Base-by-base conservation (phyloP, 2,329 filamentous ascomycete genomes). In the Alternaria brassicicola region DNA sequence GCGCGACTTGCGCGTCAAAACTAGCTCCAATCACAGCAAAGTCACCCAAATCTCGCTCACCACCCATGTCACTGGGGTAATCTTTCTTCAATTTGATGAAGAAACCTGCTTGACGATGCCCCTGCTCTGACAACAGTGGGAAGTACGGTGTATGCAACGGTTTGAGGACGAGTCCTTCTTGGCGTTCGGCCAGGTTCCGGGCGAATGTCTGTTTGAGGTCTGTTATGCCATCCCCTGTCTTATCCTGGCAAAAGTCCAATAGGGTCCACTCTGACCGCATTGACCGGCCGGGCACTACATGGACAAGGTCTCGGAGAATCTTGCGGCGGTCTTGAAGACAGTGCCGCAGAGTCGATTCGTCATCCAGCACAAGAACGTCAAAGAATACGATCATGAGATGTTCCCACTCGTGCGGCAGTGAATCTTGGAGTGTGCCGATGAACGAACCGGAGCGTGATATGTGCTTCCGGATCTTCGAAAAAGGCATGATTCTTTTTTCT, bases 61-160 rank as follows among this genome's bases (percentile, higher is more conserved):
- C 93, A 1, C 92, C 92, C 71, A 94, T 86, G 3, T 87, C 87
- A 25, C 84, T 82, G 35, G 96, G 85, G 68, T 96, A 96, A 69
- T 95, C 91, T 75, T 96, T 97, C 76, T 97, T 97, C 39, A 97
- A 77, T 77, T 97, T 97, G 69, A 97, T 91, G 72, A 87, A 89
- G 55, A 79, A 81, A 62, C 66, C 78, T 65, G 68, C 56, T 49
- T 39, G 67, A 66, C 43, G 64, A 67, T 71, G 56, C 45, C 66
- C 55, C 68, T 68, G 19, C 54, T 71, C 42, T 50, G 57, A 61
- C 9, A 63, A 58, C 42, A 76, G 52, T 13, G 78, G 68, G 62
- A 96, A 91, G 71, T 96, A 97, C 0, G 92, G 87, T 23, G 90
- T 86, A 58, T 92, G 88, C 28, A 81, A 81, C 0, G 89, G 87